Evolutionary conservation across 768 basidiomycete species (phyloP).

Genomic region (Tulasnella sp.): DNA sequence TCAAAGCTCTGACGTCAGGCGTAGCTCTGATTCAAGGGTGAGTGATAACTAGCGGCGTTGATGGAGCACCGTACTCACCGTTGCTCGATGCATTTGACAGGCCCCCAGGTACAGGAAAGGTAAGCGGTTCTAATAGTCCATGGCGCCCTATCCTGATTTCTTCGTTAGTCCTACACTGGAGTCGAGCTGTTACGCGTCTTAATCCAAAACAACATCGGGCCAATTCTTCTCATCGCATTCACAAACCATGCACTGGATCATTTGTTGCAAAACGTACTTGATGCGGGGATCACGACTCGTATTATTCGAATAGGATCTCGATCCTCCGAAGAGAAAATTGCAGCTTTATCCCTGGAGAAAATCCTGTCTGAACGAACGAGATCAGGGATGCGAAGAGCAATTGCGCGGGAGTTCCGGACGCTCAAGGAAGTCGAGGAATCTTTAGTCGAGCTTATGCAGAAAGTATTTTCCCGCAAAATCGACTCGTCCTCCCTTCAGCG

Average conservation of each 20-base stretch:
- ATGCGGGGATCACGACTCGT: conserved; percentile 46
- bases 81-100: too few relatives aligned
- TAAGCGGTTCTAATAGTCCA: too few relatives aligned
- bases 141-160: neutral
- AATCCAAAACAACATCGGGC: conserved; percentile 37
- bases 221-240: conserved; percentile 47
- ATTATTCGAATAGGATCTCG: conserved; percentile 53
- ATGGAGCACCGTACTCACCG: too few relatives aligned
- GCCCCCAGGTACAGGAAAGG: too few relatives aligned
- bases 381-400: conserved; percentile 31
- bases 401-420: conserved; percentile 26
- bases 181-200: conserved; percentile 57
- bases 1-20: conserved; percentile 48
- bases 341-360: neutral
- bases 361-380: conserved; percentile 35
- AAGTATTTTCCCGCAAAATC: conserved; percentile 28
- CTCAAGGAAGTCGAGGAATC: conserved; percentile 37
- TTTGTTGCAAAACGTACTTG: conserved; percentile 53
- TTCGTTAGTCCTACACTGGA: conserved; percentile 50
- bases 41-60: too few relatives aligned
- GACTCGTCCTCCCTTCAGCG: conserved; percentile 29
- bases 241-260: conserved; percentile 73
- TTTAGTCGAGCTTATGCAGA: conserved; percentile 36
- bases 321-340: conserved; percentile 18
- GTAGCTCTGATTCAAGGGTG: conserved; percentile 63